These are phyloP conservation scores for Heterobasidion parviporum DNA, from an alignment of 1,284 basidiomycete species.

Conservation along the genomic window DNA sequence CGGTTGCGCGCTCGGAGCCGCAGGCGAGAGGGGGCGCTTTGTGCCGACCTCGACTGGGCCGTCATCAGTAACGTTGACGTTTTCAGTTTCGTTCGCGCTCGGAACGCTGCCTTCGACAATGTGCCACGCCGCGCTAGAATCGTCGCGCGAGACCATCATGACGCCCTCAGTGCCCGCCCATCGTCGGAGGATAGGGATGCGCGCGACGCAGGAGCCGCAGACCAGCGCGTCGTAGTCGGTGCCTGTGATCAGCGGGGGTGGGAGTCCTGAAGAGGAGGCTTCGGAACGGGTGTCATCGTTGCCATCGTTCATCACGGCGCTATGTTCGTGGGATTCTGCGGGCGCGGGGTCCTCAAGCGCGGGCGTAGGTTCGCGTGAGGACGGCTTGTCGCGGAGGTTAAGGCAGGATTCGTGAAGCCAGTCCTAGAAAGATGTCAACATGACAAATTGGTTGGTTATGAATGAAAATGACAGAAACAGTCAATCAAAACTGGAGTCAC, in stretches of 20 bases:
- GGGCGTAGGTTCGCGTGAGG: slow-evolving; percentile 37
- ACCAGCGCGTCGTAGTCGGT: slow-evolving; percentile 65
- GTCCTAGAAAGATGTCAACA: slow-evolving; percentile 38
- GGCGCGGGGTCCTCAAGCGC: slow-evolving; percentile 7
- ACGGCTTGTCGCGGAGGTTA: slow-evolving; percentile 59
- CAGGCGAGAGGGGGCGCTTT: slow-evolving; percentile 43
- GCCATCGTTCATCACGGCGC: slow-evolving; percentile 14
- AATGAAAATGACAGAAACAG: not conserved
- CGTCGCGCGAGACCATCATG: slow-evolving; percentile 53
- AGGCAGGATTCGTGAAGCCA: slow-evolving; percentile 85
- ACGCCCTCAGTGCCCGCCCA: slow-evolving; percentile 59
- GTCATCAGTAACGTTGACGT: slow-evolving; percentile 10
- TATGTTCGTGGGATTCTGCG: slow-evolving; percentile 2
- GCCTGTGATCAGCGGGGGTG: slow-evolving; percentile 55
- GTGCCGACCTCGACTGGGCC: slow-evolving; percentile 12
- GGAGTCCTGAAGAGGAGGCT: slow-evolving; percentile 52
- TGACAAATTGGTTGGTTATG: not conserved
- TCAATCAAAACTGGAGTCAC: not conserved
- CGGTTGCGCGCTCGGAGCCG: slow-evolving; percentile 18
- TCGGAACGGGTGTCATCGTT: slow-evolving; percentile 49
- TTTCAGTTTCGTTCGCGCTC: slow-evolving; percentile 7
- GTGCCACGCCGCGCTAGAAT: slow-evolving; percentile 37
- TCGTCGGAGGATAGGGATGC: slow-evolving; percentile 41
- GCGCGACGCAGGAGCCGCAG: slow-evolving; percentile 54
- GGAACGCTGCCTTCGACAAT: slow-evolving; percentile 25